Conservation (phyloP, 805 yeast genomes). For the Candida coleopterorum region DNA sequence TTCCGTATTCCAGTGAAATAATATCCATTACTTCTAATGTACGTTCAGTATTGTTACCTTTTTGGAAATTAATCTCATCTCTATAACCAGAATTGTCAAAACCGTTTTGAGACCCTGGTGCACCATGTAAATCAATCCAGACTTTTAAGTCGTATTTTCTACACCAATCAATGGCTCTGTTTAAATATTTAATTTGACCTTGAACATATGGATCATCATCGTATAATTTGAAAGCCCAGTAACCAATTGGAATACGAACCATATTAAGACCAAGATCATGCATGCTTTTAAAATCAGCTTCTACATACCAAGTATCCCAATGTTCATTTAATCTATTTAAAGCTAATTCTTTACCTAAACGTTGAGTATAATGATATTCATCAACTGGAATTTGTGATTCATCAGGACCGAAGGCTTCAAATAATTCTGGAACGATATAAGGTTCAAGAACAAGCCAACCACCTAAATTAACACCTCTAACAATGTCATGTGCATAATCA, state of each 20-base stretch:
- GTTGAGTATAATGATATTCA: slow-evolving; percentile 65
- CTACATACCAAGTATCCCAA: slow-evolving; percentile 77
- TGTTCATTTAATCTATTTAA: slow-evolving; percentile 51
- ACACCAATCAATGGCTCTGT: slow-evolving; percentile 76
- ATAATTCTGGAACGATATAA: slow-evolving; percentile 75
- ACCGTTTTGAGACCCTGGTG: slow-evolving; percentile 96
- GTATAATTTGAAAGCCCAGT: slow-evolving; percentile 77
- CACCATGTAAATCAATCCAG: slow-evolving; percentile 94
- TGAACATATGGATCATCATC: slow-evolving; percentile 78
- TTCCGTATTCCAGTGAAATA: slow-evolving; percentile 62
- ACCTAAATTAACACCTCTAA: slow-evolving; percentile 76
- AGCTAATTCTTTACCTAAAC: slow-evolving; percentile 61
- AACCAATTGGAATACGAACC: slow-evolving; percentile 89
- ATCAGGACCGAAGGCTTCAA: slow-evolving; percentile 38
- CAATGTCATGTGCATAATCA: slow-evolving; percentile 33
- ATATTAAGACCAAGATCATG: slow-evolving; percentile 65
- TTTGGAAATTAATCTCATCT: slow-evolving; percentile 55
- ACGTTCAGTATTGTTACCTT: slow-evolving; percentile 45
- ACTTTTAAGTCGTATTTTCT: slow-evolving; percentile 56
- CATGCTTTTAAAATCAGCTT: slow-evolving; percentile 62
- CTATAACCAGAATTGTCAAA: slow-evolving; percentile 90
- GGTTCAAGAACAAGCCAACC: slow-evolving; percentile 92
- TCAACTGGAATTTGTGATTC: slow-evolving; percentile 61
- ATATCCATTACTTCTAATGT: slow-evolving; percentile 53
- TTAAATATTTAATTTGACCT: slow-evolving; percentile 73